Evolutionary conservation across 108 stramenopile genomes (phyloP), one percentile per base, ranked within the genome.

Genomic region (Cyclostephanos invisitatus): DNA sequence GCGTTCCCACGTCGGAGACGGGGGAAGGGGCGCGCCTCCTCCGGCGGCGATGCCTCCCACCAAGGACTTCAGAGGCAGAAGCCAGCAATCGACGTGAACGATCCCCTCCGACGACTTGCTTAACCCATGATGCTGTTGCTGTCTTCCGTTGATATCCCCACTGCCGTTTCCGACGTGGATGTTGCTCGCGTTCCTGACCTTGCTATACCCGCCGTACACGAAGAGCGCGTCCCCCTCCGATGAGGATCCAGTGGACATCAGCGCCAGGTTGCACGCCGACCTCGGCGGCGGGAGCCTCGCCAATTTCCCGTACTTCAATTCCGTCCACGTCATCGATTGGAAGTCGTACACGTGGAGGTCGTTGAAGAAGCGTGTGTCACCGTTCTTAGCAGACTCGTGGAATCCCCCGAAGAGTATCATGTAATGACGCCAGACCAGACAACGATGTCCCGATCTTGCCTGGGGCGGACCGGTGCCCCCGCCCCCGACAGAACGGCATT

Each of bases 371-470:
- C 87, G 73, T 0, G 82, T 82, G 51, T 89, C 89, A 14, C 90
- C 86, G 4, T 86, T 71, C 29, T 27, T 57, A 20, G 84, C 18
- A 0, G 92, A 94, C 75, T 98, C 98, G 53, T 96, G 97, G 70
- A 98, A 98, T 25, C 98, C 98, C 21, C 98, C 98, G 77, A 98
- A 97, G 12, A 96, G 48, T 27, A 98, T 83, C 87, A 98, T 94
- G 70, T 87, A 96, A 64, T 95, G 89, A 37, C 97, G 87, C 96
- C 96, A 98, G 12, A 91, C 86, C 42, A 95, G 68, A 36, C 86
- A 88, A 35, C 91, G 78, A 75, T 97, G 96, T 14, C 98, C 98
- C 24, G 91, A 93, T 38, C 98, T 82, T 3, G 96, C 87, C 10
- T 87, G 74, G 7, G 88, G 96, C 62, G 79, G 87, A 74, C 53